Evolutionary conservation across 2,329 filamentous ascomycete species (phyloP).

Genomic region (Tothia fuscella): DNA sequence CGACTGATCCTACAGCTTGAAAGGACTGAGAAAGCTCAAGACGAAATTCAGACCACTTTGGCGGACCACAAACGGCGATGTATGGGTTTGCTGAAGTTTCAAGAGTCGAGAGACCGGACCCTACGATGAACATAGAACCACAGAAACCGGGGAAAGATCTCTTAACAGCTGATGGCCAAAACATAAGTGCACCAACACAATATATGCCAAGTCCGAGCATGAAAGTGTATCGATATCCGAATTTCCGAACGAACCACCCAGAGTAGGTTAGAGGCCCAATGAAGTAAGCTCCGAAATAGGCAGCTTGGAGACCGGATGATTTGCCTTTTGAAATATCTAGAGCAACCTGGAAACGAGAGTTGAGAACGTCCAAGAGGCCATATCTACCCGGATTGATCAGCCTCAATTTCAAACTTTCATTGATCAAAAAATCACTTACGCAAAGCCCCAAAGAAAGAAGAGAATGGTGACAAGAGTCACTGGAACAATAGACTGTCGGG

Average conservation of each 20-base stretch:
- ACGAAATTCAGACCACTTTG: slow-evolving; percentile 61
- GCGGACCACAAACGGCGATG: slow-evolving; percentile 61
- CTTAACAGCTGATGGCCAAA: slow-evolving; percentile 70
- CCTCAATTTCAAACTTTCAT: no score
- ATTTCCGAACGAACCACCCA: slow-evolving; percentile 53
- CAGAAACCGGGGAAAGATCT: slow-evolving; percentile 65
- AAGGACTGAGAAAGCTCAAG: slow-evolving; percentile 69
- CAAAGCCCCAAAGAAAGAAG: slow-evolving; percentile 43
- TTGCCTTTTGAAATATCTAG: slow-evolving; percentile 37
- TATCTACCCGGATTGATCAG: no score
- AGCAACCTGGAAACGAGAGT: slow-evolving; percentile 31
- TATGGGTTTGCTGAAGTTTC: slow-evolving; percentile 72
- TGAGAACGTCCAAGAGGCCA: slow-evolving; percentile 33
- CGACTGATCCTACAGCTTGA: slow-evolving; percentile 62
- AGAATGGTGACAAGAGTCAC: slow-evolving; percentile 35
- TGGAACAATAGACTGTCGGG: slow-evolving; percentile 36
- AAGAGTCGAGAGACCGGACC: slow-evolving; percentile 59
- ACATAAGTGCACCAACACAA: slow-evolving; percentile 60
- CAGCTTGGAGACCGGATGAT: slow-evolving; percentile 50
- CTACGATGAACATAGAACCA: slow-evolving; percentile 58
- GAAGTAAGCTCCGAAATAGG: slow-evolving; percentile 51
- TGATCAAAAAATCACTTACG: slow-evolving; percentile 12
- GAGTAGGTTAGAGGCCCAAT: slow-evolving; percentile 42
- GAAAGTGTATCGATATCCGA: slow-evolving; percentile 71
- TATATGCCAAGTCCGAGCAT: slow-evolving; percentile 62